These are phyloP conservation scores for Jatropha multifida DNA, from an alignment of 441 rosid genomes.

Conservation along the genomic window DNA sequence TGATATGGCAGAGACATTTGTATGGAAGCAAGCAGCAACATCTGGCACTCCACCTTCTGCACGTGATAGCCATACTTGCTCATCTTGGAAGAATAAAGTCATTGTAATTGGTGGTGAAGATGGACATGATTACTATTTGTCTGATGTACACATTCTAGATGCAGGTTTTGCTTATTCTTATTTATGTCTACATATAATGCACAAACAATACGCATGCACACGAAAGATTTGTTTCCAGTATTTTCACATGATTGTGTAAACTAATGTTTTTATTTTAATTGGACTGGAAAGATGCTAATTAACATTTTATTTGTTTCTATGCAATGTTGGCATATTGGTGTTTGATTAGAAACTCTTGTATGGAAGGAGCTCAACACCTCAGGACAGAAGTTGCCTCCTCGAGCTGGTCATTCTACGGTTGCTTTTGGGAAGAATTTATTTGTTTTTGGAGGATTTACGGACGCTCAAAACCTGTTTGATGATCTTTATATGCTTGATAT, in stretches of 20 bases:
- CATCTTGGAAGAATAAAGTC: conserved; percentile 88
- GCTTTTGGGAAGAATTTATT: conserved; percentile 81
- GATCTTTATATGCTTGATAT: conserved; percentile 81
- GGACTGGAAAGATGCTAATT: conserved; percentile 16
- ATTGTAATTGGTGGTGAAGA: conserved; percentile 96
- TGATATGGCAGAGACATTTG: conserved; percentile 68
- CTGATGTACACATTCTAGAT: conserved; percentile 94
- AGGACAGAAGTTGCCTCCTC: conserved; percentile 78
- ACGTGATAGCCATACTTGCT: conserved; percentile 94
- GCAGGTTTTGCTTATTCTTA: conserved; percentile 51
- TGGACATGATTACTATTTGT: conserved; percentile 82
- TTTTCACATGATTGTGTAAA: background rate
- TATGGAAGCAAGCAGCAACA: conserved; percentile 79
- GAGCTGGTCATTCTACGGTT: conserved; percentile 92
- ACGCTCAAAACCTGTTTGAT: conserved; percentile 82
- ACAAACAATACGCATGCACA: background rate
- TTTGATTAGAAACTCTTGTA: conserved; percentile 61
- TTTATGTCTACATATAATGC: background rate
- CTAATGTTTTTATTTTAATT: conserved; percentile 9
- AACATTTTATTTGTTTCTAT: conserved; percentile 11
- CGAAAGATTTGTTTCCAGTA: background rate
- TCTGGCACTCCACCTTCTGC: conserved; percentile 85
- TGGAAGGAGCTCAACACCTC: conserved; percentile 85
- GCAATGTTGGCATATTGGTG: conserved; percentile 17
- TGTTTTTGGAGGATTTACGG: conserved; percentile 93